Evolutionary conservation across 148 eudicot genomes (phyloP).

Genomic region (Selenicereus undatus): DNA sequence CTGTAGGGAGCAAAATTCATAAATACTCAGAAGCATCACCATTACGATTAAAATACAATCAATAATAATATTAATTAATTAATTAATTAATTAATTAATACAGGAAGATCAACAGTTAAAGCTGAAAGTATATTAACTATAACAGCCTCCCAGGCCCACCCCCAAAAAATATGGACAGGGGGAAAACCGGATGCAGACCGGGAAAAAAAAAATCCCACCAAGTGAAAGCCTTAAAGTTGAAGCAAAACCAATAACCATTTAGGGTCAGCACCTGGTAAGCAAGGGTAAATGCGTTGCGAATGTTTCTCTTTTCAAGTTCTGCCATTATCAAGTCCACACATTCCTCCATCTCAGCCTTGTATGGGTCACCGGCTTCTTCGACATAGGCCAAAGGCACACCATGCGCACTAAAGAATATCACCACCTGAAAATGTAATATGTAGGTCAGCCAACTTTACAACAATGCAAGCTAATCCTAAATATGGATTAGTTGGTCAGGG

Average conservation of each 20-base stretch:
- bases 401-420: constrained; percentile 98
- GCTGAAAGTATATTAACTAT: background rate
- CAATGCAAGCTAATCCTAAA: constrained; percentile 2
- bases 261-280: constrained; percentile 76
- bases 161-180: too few species aligned
- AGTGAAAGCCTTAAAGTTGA: background rate
- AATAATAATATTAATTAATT: background rate
- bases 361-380: constrained; percentile 99
- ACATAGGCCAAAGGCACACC: constrained; percentile 96
- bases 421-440: constrained; percentile 46
- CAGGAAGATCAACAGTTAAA: too few species aligned
- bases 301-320: constrained; percentile 69
- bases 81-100: background rate
- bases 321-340: constrained; percentile 96
- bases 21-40: constrained; percentile 6
- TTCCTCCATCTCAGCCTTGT: constrained; percentile 99
- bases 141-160: too few species aligned
- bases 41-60: background rate
- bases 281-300: constrained; percentile 68
- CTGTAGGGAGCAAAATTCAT: constrained; percentile 41
- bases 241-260: background rate
- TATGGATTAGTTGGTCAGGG: background rate
- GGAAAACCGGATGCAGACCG: too few species aligned
- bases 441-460: constrained; percentile 5
- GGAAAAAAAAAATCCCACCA: background rate